Evolutionary conservation across 176 grass and related monocot species (phyloP).

Genomic region (Paspalum vaginatum): DNA sequence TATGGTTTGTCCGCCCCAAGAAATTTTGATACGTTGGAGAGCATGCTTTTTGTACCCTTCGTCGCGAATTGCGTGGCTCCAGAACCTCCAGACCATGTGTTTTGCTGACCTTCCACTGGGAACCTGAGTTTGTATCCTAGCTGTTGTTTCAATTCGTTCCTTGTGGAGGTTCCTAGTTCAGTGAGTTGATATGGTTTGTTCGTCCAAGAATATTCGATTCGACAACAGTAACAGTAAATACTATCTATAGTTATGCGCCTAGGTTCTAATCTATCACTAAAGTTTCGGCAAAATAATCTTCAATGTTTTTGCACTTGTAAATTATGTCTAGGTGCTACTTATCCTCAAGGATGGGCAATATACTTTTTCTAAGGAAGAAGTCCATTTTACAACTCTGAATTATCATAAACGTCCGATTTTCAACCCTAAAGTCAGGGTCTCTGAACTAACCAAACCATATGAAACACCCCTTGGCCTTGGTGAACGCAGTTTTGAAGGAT

Average conservation of each 20-base stretch:
- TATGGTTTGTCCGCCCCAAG: not conserved
- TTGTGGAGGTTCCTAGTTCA: not conserved
- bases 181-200: not conserved
- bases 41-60: too few relatives aligned
- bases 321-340: not conserved
- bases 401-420: too few relatives aligned
- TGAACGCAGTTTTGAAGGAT: too few relatives aligned
- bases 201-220: not conserved
- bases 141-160: not conserved
- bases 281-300: not conserved
- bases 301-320: not conserved
- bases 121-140: constrained; percentile 6
- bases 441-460: too few relatives aligned
- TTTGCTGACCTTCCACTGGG: too few relatives aligned
- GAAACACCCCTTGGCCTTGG: too few relatives aligned
- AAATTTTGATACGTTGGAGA: not conserved
- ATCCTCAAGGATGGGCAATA: too few relatives aligned
- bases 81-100: too few relatives aligned
- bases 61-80: too few relatives aligned
- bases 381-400: too few relatives aligned
- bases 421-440: too few relatives aligned
- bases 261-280: not conserved
- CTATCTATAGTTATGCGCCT: not conserved
- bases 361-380: too few relatives aligned
- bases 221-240: not conserved